Percentiles rank a stretch among this genome's conserved stretches.
Conservation (phyloP, 805 yeast genomes). For the Ogataea henricii region DNA sequence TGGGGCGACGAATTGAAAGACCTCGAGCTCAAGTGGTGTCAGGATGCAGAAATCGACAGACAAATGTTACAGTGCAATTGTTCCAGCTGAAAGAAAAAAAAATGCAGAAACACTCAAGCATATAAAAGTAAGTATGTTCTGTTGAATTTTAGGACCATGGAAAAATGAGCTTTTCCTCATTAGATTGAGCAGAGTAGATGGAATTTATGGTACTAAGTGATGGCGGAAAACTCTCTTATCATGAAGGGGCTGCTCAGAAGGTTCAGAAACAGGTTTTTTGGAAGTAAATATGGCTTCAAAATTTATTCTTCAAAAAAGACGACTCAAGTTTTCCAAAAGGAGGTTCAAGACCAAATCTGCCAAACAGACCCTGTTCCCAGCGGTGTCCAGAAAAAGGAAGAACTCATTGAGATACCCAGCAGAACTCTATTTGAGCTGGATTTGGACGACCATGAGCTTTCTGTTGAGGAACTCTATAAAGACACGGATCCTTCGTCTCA, state of each 20-base stretch:
- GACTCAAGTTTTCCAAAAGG: too few relatives aligned
- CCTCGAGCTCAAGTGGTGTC: constrained; percentile 61
- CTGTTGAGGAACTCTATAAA: not conserved
- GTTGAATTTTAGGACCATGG: not conserved
- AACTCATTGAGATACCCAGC: not conserved
- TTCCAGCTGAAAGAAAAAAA: constrained; percentile 49
- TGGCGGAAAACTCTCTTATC: not conserved
- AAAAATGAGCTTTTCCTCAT: not conserved
- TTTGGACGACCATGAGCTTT: not conserved
- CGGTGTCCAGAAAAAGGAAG: too few relatives aligned
- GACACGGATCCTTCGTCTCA: not conserved
- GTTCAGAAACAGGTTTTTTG: not conserved
- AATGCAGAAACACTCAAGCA: too few relatives aligned
- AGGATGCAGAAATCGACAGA: constrained; percentile 51
- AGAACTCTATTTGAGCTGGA: too few relatives aligned
- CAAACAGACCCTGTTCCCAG: too few relatives aligned
- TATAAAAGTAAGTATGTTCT: constrained; percentile 1
- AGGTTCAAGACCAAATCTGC: too few relatives aligned
- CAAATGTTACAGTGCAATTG: constrained; percentile 79
- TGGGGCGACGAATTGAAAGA: constrained; percentile 72
- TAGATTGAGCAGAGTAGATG: not conserved
- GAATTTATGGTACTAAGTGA: not conserved
- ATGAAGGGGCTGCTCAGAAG: not conserved
- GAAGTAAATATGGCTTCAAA: not conserved
- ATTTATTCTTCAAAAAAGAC: not conserved